These are phyloP conservation scores for Blastomyces silverae DNA, from an alignment of 2,329 filamentous ascomycete genomes.

Conservation along the genomic window DNA sequence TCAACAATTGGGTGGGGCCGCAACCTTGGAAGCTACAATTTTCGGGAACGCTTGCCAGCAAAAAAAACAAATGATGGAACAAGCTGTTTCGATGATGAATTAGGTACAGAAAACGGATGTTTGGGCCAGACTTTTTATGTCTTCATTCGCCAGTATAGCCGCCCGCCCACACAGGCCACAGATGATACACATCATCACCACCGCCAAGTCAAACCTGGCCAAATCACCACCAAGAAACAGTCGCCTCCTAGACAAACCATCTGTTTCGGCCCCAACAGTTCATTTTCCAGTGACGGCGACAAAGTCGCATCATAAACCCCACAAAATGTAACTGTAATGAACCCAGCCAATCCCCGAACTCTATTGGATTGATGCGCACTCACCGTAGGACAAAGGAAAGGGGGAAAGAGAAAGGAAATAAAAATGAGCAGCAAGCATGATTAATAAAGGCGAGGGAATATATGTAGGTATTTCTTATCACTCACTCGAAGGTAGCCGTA, in stretches of 20 bases:
- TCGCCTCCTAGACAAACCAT: neutral
- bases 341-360: neutral
- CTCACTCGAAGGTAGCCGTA: neutral
- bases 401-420: neutral
- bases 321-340: conserved; percentile 2
- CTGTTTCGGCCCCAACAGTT: conserved; percentile 2
- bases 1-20: conserved; percentile 13
- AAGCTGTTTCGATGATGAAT: conserved; percentile 12
- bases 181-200: conserved; percentile 6
- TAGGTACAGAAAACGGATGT: neutral
- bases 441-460: neutral
- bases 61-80: conserved; percentile 10
- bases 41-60: conserved; percentile 18
- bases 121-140: neutral
- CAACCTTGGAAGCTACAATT: conserved; percentile 20
- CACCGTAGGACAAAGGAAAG: neutral
- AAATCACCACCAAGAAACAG: neutral
- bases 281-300: neutral
- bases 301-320: conserved; percentile 9
- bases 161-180: neutral
- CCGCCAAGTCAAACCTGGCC: conserved; percentile 1
- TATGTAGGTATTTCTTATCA: neutral
- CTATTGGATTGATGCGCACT: neutral
- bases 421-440: neutral
- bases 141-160: conserved; percentile 1